Evolutionary conservation across 2,329 filamentous ascomycete species (phyloP).

Genomic region (Sarocladium kiliense): DNA sequence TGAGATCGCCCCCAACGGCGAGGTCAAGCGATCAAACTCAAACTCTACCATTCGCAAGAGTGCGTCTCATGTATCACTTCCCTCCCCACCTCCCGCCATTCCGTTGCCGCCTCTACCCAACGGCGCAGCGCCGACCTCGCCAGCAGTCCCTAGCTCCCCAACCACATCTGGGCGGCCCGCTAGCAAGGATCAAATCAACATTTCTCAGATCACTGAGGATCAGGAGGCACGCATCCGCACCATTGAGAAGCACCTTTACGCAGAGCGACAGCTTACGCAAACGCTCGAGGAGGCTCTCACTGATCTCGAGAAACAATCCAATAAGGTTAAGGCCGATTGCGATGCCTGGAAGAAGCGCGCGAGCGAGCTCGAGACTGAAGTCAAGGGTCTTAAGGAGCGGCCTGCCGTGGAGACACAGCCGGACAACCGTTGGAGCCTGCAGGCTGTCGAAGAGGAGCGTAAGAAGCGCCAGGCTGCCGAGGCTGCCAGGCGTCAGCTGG

Average conservation of each 20-base stretch:
- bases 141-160: slow-evolving; percentile 46
- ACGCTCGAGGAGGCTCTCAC: slow-evolving; percentile 94
- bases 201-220: slow-evolving; percentile 82
- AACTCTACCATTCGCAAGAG: slow-evolving; percentile 78
- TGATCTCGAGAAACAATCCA: slow-evolving; percentile 86
- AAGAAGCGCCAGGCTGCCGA: slow-evolving; percentile 89
- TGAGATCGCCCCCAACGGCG: slow-evolving; percentile 37
- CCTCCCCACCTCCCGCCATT: slow-evolving; percentile 90
- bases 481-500: slow-evolving; percentile 79
- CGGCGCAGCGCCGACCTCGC: slow-evolving; percentile 36
- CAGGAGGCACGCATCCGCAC: slow-evolving; percentile 92
- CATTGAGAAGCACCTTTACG: slow-evolving; percentile 93
- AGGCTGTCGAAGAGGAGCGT: slow-evolving; percentile 93
- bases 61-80: slow-evolving; percentile 73
- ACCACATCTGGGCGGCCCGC: slow-evolving; percentile 61
- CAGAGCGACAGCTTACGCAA: slow-evolving; percentile 92
- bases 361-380: slow-evolving; percentile 65
- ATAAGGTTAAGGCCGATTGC: slow-evolving; percentile 85
- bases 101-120: slow-evolving; percentile 87
- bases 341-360: slow-evolving; percentile 90
- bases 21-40: slow-evolving; percentile 55
- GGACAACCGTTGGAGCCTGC: slow-evolving; percentile 64
- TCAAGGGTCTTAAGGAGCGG: slow-evolving; percentile 57
- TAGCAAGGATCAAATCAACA: slow-evolving; percentile 67
- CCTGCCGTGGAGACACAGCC: slow-evolving; percentile 38